These are phyloP conservation scores for Auriscalpium orientale DNA, from an alignment of 768 basidiomycete species.

Conservation along the genomic window DNA sequence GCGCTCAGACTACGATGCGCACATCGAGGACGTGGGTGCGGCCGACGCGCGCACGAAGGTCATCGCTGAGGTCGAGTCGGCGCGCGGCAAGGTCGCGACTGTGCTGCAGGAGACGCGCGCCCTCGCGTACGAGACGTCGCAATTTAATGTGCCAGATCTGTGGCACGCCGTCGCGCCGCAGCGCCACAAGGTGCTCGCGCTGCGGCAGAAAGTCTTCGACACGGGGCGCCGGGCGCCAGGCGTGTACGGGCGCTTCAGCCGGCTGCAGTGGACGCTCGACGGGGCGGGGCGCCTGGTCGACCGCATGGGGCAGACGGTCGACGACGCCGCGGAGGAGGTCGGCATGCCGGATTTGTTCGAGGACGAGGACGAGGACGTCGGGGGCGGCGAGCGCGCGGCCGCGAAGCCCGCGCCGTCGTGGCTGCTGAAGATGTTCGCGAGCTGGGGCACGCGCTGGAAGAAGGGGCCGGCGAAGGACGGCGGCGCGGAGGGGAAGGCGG, in stretches of 20 bases:
- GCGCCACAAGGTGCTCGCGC: conserved; percentile 52
- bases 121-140: conserved; percentile 64
- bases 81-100: conserved; percentile 42
- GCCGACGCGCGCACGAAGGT: conserved; percentile 41
- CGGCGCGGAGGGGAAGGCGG: conserved; percentile 3
- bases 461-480: conserved; percentile 3
- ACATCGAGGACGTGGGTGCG: conserved; percentile 38
- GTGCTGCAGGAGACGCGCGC: conserved; percentile 56
- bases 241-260: conserved; percentile 53
- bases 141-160: conserved; percentile 56
- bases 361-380: conserved; percentile 34
- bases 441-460: conserved; percentile 61
- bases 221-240: conserved; percentile 47
- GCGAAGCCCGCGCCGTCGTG: conserved; percentile 55
- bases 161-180: conserved; percentile 59
- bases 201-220: conserved; percentile 66
- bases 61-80: conserved; percentile 44
- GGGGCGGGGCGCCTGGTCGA: conserved; percentile 59
- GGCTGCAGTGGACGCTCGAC: conserved; percentile 65
- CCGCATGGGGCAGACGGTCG: conserved; percentile 60
- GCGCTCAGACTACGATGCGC: conserved; percentile 50
- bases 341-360: conserved; percentile 23
- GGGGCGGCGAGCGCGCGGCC: conserved; percentile 47
- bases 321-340: conserved; percentile 68
- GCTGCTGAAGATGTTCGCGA: conserved; percentile 69